Evolutionary conservation across 1,139 yeast species (phyloP).

Genomic region (Scheffersomyces titani): DNA sequence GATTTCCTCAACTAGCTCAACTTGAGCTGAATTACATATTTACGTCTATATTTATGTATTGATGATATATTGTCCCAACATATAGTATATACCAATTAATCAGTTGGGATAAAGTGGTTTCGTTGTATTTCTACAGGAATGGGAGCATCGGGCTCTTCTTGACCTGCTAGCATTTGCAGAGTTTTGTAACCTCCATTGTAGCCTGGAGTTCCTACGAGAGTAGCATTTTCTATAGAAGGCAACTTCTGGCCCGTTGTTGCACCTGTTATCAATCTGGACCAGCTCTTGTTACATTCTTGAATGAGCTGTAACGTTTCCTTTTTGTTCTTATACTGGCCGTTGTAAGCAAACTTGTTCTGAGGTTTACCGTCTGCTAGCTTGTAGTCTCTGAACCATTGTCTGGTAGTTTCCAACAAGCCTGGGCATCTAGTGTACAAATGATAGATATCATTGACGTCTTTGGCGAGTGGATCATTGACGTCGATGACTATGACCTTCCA

Average conservation of each 20-base stretch:
- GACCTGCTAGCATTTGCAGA: conserved; percentile 14
- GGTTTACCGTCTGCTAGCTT: conserved; percentile 92
- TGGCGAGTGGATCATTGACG: conserved; percentile 72
- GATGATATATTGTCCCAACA: neutral
- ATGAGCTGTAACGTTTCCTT: conserved; percentile 72
- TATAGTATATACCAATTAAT: neutral
- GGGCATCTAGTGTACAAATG: conserved; percentile 79
- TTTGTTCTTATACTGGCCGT: conserved; percentile 76
- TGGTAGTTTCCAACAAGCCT: conserved; percentile 77
- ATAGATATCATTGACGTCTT: conserved; percentile 68
- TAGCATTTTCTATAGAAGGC: conserved; percentile 16
- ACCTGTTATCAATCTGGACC: conserved; percentile 64
- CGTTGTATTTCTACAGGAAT: conserved; percentile 37
- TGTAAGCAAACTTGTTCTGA: conserved; percentile 80
- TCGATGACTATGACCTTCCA: conserved; percentile 88
- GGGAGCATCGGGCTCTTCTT: conserved; percentile 24
- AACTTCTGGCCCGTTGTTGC: conserved; percentile 44
- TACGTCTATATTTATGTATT: neutral
- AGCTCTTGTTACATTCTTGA: conserved; percentile 68
- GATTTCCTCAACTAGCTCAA: conserved; percentile 32
- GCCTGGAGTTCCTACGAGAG: conserved; percentile 11
- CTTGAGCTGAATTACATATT: neutral
- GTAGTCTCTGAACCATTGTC: conserved; percentile 90
- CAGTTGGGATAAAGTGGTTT: conserved; percentile 24
- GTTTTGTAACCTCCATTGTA: conserved; percentile 17